Percentiles rank a stretch among this genome's conserved stretches.
phyloP scores from a whole-genome alignment of 2,329 filamentous ascomycete genomes.

The Talaromyces verruculosus region DNA sequence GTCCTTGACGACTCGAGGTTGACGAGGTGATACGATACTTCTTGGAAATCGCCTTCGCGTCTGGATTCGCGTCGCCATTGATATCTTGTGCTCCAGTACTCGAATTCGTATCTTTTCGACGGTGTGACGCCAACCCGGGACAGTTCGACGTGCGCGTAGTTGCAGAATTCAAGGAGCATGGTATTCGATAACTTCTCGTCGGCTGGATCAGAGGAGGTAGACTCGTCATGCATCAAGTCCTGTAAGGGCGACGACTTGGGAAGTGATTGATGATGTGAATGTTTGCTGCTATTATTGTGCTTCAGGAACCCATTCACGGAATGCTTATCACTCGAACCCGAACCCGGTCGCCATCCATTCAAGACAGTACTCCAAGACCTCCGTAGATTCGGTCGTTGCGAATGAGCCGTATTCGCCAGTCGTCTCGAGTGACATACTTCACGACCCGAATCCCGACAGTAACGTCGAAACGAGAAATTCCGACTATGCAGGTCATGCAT shows the following conservation, averaged over 20 bases:
- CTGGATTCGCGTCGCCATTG: conserved; percentile 75
- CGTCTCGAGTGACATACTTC: conserved; percentile 85
- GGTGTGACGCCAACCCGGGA: conserved; percentile 65
- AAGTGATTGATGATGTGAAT: conserved; percentile 19
- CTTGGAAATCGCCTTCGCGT: conserved; percentile 62
- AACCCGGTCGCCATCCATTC: conserved; percentile 55
- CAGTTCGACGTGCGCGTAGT: conserved; percentile 90
- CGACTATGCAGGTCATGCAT: conserved; percentile 88
- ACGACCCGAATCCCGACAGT: conserved; percentile 87
- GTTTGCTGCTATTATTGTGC: background rate
- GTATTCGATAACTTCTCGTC: conserved; percentile 64
- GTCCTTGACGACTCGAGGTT: conserved; percentile 63
- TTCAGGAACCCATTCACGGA: conserved; percentile 22
- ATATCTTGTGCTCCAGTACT: conserved; percentile 89
- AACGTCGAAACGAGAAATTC: conserved; percentile 86
- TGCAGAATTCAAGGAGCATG: conserved; percentile 91
- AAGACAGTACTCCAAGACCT: conserved; percentile 62
- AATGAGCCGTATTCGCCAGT: conserved; percentile 61
- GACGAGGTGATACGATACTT: conserved; percentile 77
- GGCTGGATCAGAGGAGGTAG: background rate
- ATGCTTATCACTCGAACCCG: conserved; percentile 43
- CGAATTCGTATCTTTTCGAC: conserved; percentile 80
- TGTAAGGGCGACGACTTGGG: conserved; percentile 14
- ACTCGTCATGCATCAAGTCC: conserved; percentile 13
- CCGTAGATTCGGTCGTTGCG: conserved; percentile 54